A percentile compares a stretch with the other conserved stretches of the same genome.
phyloP scores from a whole-genome alignment of 2,329 filamentous ascomycete genomes.

The Phyllachora maydis region DNA sequence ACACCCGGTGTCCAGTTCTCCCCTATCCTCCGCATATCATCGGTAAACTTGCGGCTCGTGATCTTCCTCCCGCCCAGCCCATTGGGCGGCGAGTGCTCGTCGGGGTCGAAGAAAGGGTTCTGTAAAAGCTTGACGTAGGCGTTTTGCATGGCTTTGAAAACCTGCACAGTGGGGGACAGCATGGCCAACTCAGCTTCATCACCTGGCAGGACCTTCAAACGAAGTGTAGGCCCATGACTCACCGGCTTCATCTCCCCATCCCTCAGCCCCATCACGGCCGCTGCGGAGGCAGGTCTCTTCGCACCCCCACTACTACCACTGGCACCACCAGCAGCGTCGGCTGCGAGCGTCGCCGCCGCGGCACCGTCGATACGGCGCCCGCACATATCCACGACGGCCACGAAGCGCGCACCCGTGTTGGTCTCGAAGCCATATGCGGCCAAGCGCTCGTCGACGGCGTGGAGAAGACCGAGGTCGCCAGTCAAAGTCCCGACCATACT shows the following conservation, averaged over 20 bases:
- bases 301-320: too few relatives aligned
- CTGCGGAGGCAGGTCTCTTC: conserved; percentile 13
- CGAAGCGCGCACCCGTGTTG: conserved; percentile 81
- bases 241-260: conserved; percentile 79
- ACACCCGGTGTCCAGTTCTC: conserved; percentile 66
- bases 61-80: conserved; percentile 47
- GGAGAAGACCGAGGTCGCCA: conserved; percentile 78
- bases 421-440: conserved; percentile 93
- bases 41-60: conserved; percentile 58
- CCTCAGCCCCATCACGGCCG: conserved; percentile 46
- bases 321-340: too few relatives aligned
- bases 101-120: conserved; percentile 88
- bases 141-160: conserved; percentile 81
- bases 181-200: not conserved
- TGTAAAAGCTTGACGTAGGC: conserved; percentile 77
- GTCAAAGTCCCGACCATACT: conserved; percentile 30
- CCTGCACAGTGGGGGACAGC: conserved; percentile 5
- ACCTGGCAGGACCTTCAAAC: not conserved
- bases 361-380: conserved; percentile 36
- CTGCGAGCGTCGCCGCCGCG: conserved; percentile 3
- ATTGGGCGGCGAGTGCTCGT: conserved; percentile 48
- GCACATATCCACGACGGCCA: conserved; percentile 80
- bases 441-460: conserved; percentile 82
- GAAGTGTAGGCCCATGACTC: conserved; percentile 13
- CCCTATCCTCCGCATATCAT: conserved; percentile 71